phyloP scores from a whole-genome alignment of 176 grass and related monocot genomes.

The Zea luxurians region DNA sequence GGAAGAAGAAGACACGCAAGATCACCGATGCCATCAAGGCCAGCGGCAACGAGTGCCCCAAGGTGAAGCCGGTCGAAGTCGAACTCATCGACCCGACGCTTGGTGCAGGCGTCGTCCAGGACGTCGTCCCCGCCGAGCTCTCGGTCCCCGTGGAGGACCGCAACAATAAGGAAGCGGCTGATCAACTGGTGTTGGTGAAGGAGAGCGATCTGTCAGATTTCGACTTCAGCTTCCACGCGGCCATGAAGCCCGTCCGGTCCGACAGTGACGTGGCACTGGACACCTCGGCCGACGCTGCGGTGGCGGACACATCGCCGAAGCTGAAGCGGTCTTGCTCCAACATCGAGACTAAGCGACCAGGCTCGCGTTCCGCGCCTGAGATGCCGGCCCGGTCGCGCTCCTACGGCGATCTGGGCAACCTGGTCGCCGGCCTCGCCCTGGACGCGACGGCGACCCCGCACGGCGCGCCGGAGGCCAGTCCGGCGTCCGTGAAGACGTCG shows the following conservation, averaged over 20 bases:
- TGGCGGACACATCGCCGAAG: slow-evolving; percentile 35
- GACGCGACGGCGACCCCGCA: neutral
- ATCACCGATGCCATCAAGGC: slow-evolving; percentile 42
- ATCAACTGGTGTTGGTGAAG: slow-evolving; percentile 12
- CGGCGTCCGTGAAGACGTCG: slow-evolving; percentile 71
- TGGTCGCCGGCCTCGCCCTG: neutral
- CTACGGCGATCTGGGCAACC: slow-evolving; percentile 54
- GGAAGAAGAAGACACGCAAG: slow-evolving; percentile 69
- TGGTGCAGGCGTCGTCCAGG: neutral
- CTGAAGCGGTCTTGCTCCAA: slow-evolving; percentile 94
- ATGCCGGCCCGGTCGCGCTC: slow-evolving; percentile 52
- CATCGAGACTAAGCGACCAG: slow-evolving; percentile 73
- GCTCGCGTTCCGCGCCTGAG: slow-evolving; percentile 29
- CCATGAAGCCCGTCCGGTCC: slow-evolving; percentile 17
- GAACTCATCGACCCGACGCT: slow-evolving; percentile 26
- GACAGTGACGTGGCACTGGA: slow-evolving; percentile 17
- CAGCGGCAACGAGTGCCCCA: slow-evolving; percentile 29
- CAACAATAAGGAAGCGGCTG: neutral
- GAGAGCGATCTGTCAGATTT: slow-evolving; percentile 43
- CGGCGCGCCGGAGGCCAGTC: slow-evolving; percentile 48
- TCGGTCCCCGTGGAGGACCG: neutral
- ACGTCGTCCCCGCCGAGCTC: neutral
- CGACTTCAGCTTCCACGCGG: slow-evolving; percentile 51
- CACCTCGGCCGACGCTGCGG: neutral
- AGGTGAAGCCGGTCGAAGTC: slow-evolving; percentile 65